phyloP scores from a whole-genome alignment of 371 early-diverging fungal genomes.

The Mucor piriformis region DNA sequence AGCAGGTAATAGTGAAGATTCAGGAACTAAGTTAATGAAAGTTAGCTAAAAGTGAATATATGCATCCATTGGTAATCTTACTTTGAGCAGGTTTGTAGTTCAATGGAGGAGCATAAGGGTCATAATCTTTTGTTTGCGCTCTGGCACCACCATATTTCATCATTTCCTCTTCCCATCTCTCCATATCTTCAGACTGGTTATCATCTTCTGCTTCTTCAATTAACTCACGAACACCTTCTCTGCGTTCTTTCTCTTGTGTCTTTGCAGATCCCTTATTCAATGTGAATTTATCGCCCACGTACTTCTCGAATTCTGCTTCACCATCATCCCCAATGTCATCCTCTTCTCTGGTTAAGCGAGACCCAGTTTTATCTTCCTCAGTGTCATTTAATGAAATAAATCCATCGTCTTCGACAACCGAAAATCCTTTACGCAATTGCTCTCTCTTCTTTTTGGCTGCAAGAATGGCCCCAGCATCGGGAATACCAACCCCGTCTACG shows the following conservation, averaged over 20 bases:
- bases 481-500: constrained; percentile 32
- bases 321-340: constrained; percentile 58
- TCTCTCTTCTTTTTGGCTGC: constrained; percentile 61
- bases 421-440: constrained; percentile 42
- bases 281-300: constrained; percentile 47
- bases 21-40: constrained; percentile 55
- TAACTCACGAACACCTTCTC: constrained; percentile 54
- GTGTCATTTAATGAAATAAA: constrained; percentile 40
- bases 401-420: constrained; percentile 39
- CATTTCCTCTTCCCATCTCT: constrained; percentile 70
- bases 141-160: constrained; percentile 64
- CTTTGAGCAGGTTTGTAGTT: constrained; percentile 45
- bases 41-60: neutral
- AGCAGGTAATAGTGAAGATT: constrained; percentile 47
- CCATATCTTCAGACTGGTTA: constrained; percentile 59
- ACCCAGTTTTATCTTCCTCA: constrained; percentile 16
- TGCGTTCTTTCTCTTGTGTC: constrained; percentile 43
- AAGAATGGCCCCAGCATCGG: constrained; percentile 50
- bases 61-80: constrained; percentile 5
- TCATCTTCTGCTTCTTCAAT: constrained; percentile 61
- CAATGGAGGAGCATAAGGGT: constrained; percentile 28
- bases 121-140: constrained; percentile 22
- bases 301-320: constrained; percentile 56
- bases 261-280: constrained; percentile 44
- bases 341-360: constrained; percentile 56